phyloP scores from a whole-genome alignment of 2,329 filamentous ascomycete species.

The Elsinoe australis region DNA sequence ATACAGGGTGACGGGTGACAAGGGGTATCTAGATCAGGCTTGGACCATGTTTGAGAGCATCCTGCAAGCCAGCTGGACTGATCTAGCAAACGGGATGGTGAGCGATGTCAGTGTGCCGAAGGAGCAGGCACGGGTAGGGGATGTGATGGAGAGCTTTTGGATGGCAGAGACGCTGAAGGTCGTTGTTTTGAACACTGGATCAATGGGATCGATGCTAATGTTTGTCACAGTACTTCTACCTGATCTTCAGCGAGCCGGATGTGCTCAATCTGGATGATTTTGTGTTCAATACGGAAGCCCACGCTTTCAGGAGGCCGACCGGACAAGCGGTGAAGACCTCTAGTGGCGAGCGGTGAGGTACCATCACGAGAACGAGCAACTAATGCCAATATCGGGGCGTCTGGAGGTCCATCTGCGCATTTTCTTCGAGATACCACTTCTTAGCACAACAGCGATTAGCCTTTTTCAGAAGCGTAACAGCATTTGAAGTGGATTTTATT shows the following conservation, averaged over 20 bases:
- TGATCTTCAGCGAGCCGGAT: slow-evolving; percentile 39
- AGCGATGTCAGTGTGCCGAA: slow-evolving; percentile 35
- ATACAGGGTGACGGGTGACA: slow-evolving; percentile 52
- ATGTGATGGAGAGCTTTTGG: slow-evolving; percentile 46
- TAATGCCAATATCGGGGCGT: not conserved
- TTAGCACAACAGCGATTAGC: too few species aligned
- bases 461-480: too few species aligned
- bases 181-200: not conserved
- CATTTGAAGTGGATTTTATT: not conserved
- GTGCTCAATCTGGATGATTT: slow-evolving; percentile 41
- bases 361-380: too few species aligned
- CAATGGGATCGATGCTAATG: not conserved
- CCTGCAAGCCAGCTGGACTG: slow-evolving; percentile 36
- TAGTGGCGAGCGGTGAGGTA: too few species aligned
- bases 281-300: slow-evolving; percentile 46
- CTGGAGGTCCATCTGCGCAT: not conserved
- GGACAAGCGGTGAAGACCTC: too few species aligned
- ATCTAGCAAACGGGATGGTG: slow-evolving; percentile 41
- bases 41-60: slow-evolving; percentile 47
- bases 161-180: slow-evolving; percentile 42
- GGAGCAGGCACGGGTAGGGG: slow-evolving; percentile 32
- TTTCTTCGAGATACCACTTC: slow-evolving; percentile 9
- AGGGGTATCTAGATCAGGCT: slow-evolving; percentile 37
- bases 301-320: slow-evolving; percentile 37
- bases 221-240: slow-evolving; percentile 37